Percentiles rank a stretch among this genome's conserved stretches.
Evolutionary conservation across 1,284 basidiomycete species (phyloP).

Genomic region (Takashimella tepidaria): DNA sequence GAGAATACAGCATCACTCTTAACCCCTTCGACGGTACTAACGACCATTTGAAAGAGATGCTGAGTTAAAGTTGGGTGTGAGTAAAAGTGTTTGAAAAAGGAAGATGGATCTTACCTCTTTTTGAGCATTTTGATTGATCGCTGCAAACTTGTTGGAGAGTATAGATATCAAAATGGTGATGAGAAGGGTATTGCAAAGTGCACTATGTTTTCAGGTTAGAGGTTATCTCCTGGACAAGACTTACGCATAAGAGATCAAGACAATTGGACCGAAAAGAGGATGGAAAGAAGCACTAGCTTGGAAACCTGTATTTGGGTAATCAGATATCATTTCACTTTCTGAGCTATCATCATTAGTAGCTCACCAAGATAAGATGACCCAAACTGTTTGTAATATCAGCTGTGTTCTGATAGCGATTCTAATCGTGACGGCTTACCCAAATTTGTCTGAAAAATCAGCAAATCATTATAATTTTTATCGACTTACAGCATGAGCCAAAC

Average conservation of each 20-base stretch:
- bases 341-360: too few relatives aligned
- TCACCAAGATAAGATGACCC: conserved; percentile 35
- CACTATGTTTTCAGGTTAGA: conserved; percentile 16
- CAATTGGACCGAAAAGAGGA: conserved; percentile 65
- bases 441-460: conserved; percentile 34
- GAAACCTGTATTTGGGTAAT: conserved; percentile 32
- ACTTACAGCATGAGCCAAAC: conserved; percentile 59
- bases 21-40: conserved; percentile 82
- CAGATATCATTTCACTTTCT: neutral
- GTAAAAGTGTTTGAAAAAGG: neutral
- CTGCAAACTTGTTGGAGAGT: conserved; percentile 75
- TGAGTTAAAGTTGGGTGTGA: too few relatives aligned
- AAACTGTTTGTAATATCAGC: conserved; percentile 22
- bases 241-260: conserved; percentile 73
- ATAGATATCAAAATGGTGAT: conserved; percentile 73
- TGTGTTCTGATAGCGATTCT: too few relatives aligned
- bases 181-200: conserved; percentile 44
- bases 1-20: conserved; percentile 86
- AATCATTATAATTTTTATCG: neutral
- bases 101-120: conserved; percentile 57
- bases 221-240: neutral
- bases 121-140: conserved; percentile 72
- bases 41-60: conserved; percentile 82
- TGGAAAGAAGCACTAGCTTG: conserved; percentile 67
- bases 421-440: conserved; percentile 50